phyloP scores from a whole-genome alignment of 2,329 filamentous ascomycete species.

The Aspergillus flavus region DNA sequence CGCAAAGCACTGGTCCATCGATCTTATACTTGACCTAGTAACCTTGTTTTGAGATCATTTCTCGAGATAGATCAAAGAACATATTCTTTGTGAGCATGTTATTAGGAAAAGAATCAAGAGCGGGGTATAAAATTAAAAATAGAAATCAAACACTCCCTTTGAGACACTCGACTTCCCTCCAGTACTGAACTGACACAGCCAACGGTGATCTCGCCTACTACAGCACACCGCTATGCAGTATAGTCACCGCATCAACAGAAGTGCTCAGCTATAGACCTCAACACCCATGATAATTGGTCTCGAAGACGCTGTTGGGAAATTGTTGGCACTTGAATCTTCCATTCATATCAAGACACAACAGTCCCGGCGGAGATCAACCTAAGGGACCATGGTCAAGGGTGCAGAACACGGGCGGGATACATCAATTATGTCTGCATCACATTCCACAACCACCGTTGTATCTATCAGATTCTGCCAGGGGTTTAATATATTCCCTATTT shows the following conservation, averaged over 20 bases:
- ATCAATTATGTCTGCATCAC: constrained; percentile 4
- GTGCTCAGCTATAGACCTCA: background rate
- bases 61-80: background rate
- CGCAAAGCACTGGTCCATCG: background rate
- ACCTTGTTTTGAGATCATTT: background rate
- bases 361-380: constrained; percentile 1
- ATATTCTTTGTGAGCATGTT: background rate
- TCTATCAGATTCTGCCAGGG: constrained; percentile 11
- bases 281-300: background rate
- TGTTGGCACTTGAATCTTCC: background rate
- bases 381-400: background rate
- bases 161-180: background rate
- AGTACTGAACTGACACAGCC: background rate
- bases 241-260: background rate
- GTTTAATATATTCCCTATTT: constrained; percentile 2
- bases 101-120: background rate
- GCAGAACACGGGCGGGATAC: constrained; percentile 2
- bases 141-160: too few relatives aligned
- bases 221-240: constrained; percentile 2
- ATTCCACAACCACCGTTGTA: constrained; percentile 6
- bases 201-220: constrained; percentile 14
- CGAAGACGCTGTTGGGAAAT: background rate
- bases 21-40: background rate
- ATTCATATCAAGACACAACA: constrained; percentile 1
- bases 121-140: background rate